Base-by-base conservation (phyloP, 495 filamentous ascomycete species). In the Oleoguttula mirabilis region DNA sequence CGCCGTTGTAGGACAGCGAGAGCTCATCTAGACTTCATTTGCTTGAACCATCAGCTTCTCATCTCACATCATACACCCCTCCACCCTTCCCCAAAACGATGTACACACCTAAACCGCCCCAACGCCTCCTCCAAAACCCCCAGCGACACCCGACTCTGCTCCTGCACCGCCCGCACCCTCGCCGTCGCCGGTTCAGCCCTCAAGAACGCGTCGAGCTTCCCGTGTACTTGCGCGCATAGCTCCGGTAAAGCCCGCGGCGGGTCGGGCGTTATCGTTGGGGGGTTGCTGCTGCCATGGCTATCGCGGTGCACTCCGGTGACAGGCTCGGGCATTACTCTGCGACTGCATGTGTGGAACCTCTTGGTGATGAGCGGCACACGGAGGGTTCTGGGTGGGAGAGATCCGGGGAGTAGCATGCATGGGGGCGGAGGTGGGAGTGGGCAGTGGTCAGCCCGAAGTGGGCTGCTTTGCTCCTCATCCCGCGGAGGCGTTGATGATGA, bases 1-100 rank as follows among this genome's bases (percentile, higher is more conserved):
- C 90, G 64, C 90, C 90, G 52, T 98, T 98, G 59, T 94, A 98
- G 35, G 92, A 92, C 44, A 98, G 68, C 8, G 88, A 86, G 34
- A 96, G 68, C 50, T 92, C 71, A 35, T 79, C 66, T 41, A 80
- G 73, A 37, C 83, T 87, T 47, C 6, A 22, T n/a, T n/a, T n/a
- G n/a, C n/a, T n/a, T n/a, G n/a, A n/a, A n/a, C n/a, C n/a, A n/a
- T n/a, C n/a, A n/a, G n/a, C n/a, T n/a, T n/a, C n/a, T n/a, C n/a
- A n/a, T n/a, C n/a, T n/a, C 7, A 17, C 7, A 7, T 10, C 3
- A 25, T 31, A 15, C 21, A 27, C 14, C 10, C 14, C 36, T 47
- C 20, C 42, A 4, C 19, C 19, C 38, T 2, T 17, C 19, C 24
- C 21, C n/a, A n/a, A n/a, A n/a, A n/a, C n/a, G n/a, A n/a, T n/a